Conservation (phyloP, 345 rosid species). For the Pseudoturritis turrita region DNA sequence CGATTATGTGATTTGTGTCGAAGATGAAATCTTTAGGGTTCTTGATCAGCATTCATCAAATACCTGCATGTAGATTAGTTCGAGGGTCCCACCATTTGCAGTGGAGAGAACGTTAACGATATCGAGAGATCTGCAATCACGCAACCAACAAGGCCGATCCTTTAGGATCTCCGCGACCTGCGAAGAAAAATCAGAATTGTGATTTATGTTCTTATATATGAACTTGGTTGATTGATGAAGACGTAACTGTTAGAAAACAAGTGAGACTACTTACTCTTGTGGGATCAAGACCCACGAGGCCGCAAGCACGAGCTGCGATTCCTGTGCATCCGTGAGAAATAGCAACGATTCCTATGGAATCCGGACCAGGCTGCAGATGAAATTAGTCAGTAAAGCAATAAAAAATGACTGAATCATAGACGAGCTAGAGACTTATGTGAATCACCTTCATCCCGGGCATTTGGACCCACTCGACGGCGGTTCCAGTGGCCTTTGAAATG, state of each 20-base stretch:
- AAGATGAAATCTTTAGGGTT: background rate
- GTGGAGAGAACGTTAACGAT: slow-evolving; percentile 80
- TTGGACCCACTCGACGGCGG: slow-evolving; percentile 99
- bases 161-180: slow-evolving; percentile 98
- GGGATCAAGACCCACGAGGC: slow-evolving; percentile 97
- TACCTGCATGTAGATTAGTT: slow-evolving; percentile 97
- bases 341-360: slow-evolving; percentile 99
- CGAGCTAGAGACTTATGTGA: background rate
- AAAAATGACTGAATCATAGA: background rate
- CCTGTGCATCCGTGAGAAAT: slow-evolving; percentile 98
- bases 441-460: slow-evolving; percentile 95
- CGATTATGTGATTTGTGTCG: background rate
- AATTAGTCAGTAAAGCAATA: background rate
- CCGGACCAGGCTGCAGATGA: slow-evolving; percentile 98
- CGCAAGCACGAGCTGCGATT: slow-evolving; percentile 98
- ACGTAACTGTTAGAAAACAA: background rate
- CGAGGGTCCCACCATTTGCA: slow-evolving; percentile 94
- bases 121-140: slow-evolving; percentile 94
- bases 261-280: slow-evolving; percentile 61
- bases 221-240: background rate
- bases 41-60: background rate
- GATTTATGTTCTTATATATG: background rate
- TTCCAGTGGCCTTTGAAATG: slow-evolving; percentile 99
- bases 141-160: slow-evolving; percentile 86
- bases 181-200: background rate